Percentiles rank a stretch among this genome's conserved stretches.
These are phyloP conservation scores for Fagopyrum esculentum DNA, from an alignment of 148 eudicot species.

Conservation along the genomic window DNA sequence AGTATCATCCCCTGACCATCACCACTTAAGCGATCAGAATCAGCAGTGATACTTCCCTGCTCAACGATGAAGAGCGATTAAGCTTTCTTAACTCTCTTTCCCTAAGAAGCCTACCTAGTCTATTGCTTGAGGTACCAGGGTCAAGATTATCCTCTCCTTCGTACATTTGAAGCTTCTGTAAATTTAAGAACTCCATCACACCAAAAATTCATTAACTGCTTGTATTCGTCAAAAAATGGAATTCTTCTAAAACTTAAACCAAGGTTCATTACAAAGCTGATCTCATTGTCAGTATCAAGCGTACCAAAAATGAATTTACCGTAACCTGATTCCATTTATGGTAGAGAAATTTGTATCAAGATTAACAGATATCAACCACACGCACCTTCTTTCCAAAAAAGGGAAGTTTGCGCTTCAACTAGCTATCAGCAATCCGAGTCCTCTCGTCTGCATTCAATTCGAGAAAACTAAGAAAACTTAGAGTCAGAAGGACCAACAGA, in stretches of 20 bases:
- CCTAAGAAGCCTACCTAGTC: slow-evolving; percentile 45
- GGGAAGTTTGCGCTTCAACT: not conserved
- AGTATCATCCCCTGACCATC: slow-evolving; percentile 36
- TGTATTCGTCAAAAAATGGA: not conserved
- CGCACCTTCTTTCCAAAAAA: not conserved
- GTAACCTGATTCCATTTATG: not conserved
- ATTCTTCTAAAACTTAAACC: not conserved
- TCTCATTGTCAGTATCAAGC: not conserved
- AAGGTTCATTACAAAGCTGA: not conserved
- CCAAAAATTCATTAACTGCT: not conserved
- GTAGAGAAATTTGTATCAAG: not conserved
- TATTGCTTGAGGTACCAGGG: slow-evolving; percentile 24
- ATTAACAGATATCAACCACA: too few species aligned
- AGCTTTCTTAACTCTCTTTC: slow-evolving; percentile 50
- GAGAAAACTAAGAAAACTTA: not conserved
- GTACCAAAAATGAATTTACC: not conserved
- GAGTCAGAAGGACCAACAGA: not conserved
- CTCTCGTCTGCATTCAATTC: not conserved
- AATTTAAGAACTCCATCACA: not conserved
- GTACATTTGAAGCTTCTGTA: slow-evolving; percentile 17
- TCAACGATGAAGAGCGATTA: slow-evolving; percentile 21
- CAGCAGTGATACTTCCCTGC: slow-evolving; percentile 20
- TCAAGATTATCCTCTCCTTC: slow-evolving; percentile 15
- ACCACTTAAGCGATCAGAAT: slow-evolving; percentile 20
- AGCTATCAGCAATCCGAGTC: not conserved